These are phyloP conservation scores for Filobasidium floriforme DNA, from an alignment of 768 basidiomycete species.

Conservation along the genomic window DNA sequence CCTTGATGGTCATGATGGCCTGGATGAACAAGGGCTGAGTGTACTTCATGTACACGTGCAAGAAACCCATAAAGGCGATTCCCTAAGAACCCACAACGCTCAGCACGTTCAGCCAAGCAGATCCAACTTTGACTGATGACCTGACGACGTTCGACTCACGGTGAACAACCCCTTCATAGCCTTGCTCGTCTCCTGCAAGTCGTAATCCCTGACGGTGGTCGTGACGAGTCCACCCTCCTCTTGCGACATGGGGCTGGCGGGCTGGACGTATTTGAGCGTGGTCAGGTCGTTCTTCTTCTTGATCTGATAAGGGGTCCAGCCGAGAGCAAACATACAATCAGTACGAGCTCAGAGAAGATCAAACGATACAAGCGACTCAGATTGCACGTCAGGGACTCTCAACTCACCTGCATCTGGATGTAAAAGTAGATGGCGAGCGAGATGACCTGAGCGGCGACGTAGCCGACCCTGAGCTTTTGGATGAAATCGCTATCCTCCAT, in stretches of 20 bases:
- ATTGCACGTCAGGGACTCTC: background rate
- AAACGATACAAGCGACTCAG: no score
- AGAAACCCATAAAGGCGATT: conserved; percentile 78
- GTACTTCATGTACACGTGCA: conserved; percentile 91
- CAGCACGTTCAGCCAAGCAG: background rate
- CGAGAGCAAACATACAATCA: conserved; percentile 14
- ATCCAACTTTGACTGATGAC: background rate
- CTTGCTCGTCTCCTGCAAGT: conserved; percentile 78
- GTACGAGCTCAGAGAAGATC: no score
- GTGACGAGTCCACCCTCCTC: conserved; percentile 68
- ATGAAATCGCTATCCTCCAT: conserved; percentile 81
- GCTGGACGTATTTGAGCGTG: conserved; percentile 90
- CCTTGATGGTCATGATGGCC: conserved; percentile 88
- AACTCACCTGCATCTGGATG: conserved; percentile 61
- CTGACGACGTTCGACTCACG: no score
- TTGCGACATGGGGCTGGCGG: conserved; percentile 62
- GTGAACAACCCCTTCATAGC: conserved; percentile 47
- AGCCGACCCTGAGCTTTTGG: conserved; percentile 72
- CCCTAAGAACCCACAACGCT: conserved; percentile 44
- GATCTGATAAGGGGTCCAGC: conserved; percentile 52
- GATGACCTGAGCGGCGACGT: conserved; percentile 65
- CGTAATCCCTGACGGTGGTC: conserved; percentile 91
- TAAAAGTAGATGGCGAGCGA: conserved; percentile 73
- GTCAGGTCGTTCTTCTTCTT: conserved; percentile 93
- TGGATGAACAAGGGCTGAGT: conserved; percentile 96